phyloP scores from a whole-genome alignment of 495 filamentous ascomycete species.

The Penicillium taxi region DNA sequence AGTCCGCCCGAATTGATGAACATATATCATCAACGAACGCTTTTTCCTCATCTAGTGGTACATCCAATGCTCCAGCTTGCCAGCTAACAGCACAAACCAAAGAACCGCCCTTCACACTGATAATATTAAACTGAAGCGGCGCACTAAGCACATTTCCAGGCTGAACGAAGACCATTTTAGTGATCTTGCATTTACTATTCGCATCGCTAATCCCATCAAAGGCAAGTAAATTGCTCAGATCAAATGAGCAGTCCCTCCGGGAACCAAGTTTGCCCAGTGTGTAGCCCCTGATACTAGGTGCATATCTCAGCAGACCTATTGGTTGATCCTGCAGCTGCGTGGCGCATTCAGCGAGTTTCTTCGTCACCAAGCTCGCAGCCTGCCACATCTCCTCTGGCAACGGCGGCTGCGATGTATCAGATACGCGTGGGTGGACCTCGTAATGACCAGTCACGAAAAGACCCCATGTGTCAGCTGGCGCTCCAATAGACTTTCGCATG shows the following conservation, averaged over 20 bases:
- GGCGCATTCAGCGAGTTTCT: constrained; percentile 12
- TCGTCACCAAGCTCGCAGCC: constrained; percentile 13
- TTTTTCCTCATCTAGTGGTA: constrained; percentile 10
- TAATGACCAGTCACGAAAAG: constrained; percentile 13
- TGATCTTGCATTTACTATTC: constrained; percentile 9
- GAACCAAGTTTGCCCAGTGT: constrained; percentile 16
- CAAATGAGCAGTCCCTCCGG: constrained; percentile 18
- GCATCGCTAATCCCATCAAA: constrained; percentile 11
- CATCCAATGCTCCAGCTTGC: constrained; percentile 18
- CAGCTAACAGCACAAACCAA: constrained; percentile 17
- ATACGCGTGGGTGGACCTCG: constrained; percentile 7
- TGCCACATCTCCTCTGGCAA: constrained; percentile 16
- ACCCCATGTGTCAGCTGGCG: constrained; percentile 12
- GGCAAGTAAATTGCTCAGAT: constrained; percentile 22
- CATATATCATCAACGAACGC: constrained; percentile 14
- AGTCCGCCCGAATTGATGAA: constrained; percentile 11
- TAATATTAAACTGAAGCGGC: constrained; percentile 18
- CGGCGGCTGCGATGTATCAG: neutral
- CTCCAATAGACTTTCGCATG: constrained; percentile 16
- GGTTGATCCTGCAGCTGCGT: constrained; percentile 17
- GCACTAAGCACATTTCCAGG: constrained; percentile 19
- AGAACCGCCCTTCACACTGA: constrained; percentile 19
- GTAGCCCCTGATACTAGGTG: constrained; percentile 15
- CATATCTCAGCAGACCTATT: constrained; percentile 20
- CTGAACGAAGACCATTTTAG: constrained; percentile 24